A percentile compares a stretch with the other conserved stretches of the same genome.
phyloP scores from a whole-genome alignment of 345 rosid genomes.

The Eucalyptus regnans region DNA sequence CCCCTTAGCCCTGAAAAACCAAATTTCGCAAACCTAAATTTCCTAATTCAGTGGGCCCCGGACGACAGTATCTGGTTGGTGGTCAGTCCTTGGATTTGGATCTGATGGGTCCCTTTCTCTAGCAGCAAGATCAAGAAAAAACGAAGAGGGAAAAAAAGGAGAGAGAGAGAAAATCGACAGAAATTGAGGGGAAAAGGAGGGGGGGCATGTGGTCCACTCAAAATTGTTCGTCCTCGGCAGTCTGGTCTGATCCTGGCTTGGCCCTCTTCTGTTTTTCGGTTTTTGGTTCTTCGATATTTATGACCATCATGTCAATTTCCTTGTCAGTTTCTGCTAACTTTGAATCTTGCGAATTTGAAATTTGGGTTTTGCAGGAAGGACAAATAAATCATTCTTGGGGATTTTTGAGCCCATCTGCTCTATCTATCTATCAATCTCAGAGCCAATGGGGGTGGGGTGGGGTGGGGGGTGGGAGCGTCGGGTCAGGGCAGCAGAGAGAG shows the following conservation, averaged over 20 bases:
- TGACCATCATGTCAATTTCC: neutral
- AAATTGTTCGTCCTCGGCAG: neutral
- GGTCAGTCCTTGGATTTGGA: constrained; percentile 16
- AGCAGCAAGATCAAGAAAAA: neutral
- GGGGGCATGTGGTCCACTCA: neutral
- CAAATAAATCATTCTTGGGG: constrained; percentile 19
- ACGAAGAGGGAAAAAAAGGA: neutral
- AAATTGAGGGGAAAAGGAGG: neutral
- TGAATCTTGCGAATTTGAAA: constrained; percentile 1
- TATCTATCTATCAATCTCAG: neutral
- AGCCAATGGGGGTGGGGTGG: neutral
- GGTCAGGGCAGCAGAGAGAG: neutral
- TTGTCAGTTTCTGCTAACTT: constrained; percentile 4
- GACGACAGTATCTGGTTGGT: constrained; percentile 1
- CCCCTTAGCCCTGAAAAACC: neutral
- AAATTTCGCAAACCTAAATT: neutral
- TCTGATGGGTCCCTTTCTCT: constrained; percentile 12
- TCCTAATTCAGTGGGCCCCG: neutral
- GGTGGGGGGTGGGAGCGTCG: neutral
- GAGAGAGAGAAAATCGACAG: neutral
- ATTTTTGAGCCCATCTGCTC: neutral
- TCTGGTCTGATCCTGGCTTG: neutral
- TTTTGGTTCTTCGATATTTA: neutral
- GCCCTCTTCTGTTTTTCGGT: neutral
- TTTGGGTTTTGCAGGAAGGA: constrained; percentile 10